phyloP scores from a whole-genome alignment of 2,329 filamentous ascomycete genomes.

The Neofusicoccum parvum region DNA sequence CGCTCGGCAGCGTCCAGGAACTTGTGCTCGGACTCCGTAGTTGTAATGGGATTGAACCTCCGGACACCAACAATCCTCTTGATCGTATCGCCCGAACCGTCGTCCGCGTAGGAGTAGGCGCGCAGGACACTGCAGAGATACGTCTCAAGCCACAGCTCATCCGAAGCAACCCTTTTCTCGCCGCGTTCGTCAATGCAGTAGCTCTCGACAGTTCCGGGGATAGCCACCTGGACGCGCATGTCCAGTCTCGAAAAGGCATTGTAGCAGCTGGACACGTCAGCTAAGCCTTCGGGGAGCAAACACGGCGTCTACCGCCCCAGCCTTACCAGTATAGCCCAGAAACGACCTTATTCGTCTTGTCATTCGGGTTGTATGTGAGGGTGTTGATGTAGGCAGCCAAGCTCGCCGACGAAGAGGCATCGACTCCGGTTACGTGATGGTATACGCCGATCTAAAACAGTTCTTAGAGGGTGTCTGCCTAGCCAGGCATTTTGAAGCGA shows the following conservation, averaged over 20 bases:
- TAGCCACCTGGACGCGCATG: conserved; percentile 97
- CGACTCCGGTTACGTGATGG: conserved; percentile 95
- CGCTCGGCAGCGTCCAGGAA: conserved; percentile 93
- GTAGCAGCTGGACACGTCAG: conserved; percentile 69
- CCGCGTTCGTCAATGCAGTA: conserved; percentile 97
- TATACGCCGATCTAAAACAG: conserved; percentile 77
- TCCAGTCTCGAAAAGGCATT: conserved; percentile 98
- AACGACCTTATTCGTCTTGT: conserved; percentile 84
- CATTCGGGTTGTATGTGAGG: conserved; percentile 83
- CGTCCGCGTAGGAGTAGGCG: conserved; percentile 95
- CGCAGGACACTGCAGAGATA: conserved; percentile 93
- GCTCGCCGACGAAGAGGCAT: conserved; percentile 96
- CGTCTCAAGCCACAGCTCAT: conserved; percentile 95
- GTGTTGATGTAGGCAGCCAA: conserved; percentile 98
- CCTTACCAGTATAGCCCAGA: conserved; percentile 90
- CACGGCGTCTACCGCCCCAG: background rate
- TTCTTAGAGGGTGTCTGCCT: background rate
- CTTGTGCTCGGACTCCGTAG: conserved; percentile 95
- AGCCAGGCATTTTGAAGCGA: background rate
- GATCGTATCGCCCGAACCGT: conserved; percentile 90
- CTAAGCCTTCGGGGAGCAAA: conserved; percentile 12
- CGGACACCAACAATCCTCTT: conserved; percentile 97
- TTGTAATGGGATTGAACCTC: conserved; percentile 95
- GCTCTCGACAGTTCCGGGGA: conserved; percentile 93
- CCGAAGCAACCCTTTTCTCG: conserved; percentile 89